Evolutionary conservation across 345 rosid species (phyloP).

Genomic region (Combretum micranthum): DNA sequence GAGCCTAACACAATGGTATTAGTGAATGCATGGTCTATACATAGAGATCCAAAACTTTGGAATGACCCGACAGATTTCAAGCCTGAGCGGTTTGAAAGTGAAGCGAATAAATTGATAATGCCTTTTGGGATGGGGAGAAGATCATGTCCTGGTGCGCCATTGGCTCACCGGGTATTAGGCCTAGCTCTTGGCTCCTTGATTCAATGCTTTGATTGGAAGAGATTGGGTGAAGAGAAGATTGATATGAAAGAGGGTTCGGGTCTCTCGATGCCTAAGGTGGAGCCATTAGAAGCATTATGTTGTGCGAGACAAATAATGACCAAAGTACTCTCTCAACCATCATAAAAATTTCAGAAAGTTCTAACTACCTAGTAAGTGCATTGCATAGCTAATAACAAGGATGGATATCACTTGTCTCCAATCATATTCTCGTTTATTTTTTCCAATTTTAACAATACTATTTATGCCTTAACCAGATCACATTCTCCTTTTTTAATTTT

Average conservation of each 20-base stretch:
- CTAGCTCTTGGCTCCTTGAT: conserved; percentile 16
- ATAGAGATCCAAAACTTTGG: not conserved
- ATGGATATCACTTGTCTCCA: too few relatives aligned
- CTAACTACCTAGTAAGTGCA: too few relatives aligned
- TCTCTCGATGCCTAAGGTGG: conserved; percentile 9
- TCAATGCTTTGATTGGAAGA: conserved; percentile 17
- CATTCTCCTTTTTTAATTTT: too few relatives aligned
- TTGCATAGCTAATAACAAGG: too few relatives aligned
- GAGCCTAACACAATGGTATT: not conserved
- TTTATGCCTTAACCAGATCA: too few relatives aligned
- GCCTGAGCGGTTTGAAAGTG: conserved; percentile 14
- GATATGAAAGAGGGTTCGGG: conserved; percentile 15
- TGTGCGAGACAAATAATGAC: too few relatives aligned
- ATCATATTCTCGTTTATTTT: too few relatives aligned
- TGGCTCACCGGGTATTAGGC: conserved; percentile 14
- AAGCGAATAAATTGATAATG: not conserved
- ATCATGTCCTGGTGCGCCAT: conserved; percentile 6
- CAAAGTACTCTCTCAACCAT: too few relatives aligned
- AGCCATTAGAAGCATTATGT: conserved; percentile 9
- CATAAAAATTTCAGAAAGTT: too few relatives aligned
- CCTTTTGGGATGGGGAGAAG: conserved; percentile 18
- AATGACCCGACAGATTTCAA: not conserved
- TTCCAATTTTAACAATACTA: too few relatives aligned
- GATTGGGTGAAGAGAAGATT: conserved; percentile 2
- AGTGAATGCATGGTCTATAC: not conserved